phyloP scores from a whole-genome alignment of 345 rosid genomes.

The Brassica nigra region DNA sequence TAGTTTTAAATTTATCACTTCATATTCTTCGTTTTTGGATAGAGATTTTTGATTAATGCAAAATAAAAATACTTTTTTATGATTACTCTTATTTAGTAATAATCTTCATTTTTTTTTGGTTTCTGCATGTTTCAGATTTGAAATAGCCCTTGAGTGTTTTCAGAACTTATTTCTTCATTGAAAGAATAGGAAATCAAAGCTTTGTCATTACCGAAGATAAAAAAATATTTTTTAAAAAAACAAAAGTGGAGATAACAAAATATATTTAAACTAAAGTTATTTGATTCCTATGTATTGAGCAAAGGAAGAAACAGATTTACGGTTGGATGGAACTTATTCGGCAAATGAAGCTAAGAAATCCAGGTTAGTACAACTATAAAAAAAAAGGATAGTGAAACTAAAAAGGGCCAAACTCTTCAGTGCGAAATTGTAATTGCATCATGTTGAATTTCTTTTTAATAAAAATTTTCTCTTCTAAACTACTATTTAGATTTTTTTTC shows the following conservation, averaged over 20 bases:
- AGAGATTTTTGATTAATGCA: background rate
- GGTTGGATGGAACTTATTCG: background rate
- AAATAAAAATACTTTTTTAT: background rate
- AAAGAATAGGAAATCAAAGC: no score
- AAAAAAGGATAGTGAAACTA: background rate
- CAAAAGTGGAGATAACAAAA: background rate
- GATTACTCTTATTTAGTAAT: background rate
- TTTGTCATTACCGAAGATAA: no score
- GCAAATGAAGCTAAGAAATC: background rate
- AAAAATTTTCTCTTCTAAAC: conserved; percentile 31
- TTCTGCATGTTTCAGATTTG: background rate
- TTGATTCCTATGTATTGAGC: background rate
- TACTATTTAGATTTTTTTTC: conserved; percentile 48
- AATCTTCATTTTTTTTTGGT: no score
- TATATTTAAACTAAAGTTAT: background rate
- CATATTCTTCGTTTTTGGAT: background rate
- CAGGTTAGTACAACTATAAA: background rate
- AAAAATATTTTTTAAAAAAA: no score
- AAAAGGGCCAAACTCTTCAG: background rate
- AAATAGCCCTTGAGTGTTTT: background rate
- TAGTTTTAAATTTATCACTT: background rate
- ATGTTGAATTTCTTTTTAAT: background rate
- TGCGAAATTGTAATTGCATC: background rate
- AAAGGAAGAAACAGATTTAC: background rate
- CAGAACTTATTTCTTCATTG: background rate